phyloP scores from a whole-genome alignment of 2,329 filamentous ascomycete species.

The Aspergillus candidus region DNA sequence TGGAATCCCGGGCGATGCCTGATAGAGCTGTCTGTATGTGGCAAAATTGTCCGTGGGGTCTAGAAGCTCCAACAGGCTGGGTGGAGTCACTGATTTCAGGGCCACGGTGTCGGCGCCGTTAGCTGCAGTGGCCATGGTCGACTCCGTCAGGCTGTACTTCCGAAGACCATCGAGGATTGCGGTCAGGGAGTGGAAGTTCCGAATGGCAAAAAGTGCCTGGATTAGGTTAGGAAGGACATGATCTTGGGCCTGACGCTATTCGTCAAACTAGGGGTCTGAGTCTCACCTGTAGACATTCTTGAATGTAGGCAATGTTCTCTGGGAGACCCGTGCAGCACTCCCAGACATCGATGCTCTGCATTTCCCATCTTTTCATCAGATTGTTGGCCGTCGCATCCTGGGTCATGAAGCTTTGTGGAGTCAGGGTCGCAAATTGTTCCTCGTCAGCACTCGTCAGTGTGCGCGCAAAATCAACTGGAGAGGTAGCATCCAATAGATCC shows the following conservation, averaged over 20 bases:
- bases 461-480: constrained; percentile 27
- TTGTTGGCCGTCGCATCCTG: constrained; percentile 16
- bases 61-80: constrained; percentile 21
- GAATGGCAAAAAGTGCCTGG: constrained; percentile 25
- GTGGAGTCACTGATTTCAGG: constrained; percentile 19
- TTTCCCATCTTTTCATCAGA: constrained; percentile 27
- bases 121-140: constrained; percentile 9
- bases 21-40: constrained; percentile 30
- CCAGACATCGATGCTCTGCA: constrained; percentile 28
- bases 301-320: constrained; percentile 26
- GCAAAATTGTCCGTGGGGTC: constrained; percentile 30
- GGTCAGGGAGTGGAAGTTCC: constrained; percentile 35
- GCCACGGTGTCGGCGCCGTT: constrained; percentile 14
- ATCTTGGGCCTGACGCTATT: neutral
- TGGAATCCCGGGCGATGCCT: constrained; percentile 29
- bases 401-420: constrained; percentile 18
- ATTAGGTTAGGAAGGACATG: constrained; percentile 1
- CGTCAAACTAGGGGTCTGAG: neutral
- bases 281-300: constrained; percentile 32
- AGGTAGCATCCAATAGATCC: constrained; percentile 28
- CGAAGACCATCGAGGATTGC: constrained; percentile 33
- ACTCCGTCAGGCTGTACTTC: constrained; percentile 25
- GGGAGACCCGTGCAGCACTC: constrained; percentile 36
- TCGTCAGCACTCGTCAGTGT: constrained; percentile 27
- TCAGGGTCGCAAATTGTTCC: constrained; percentile 24